These are phyloP conservation scores for Prunus fruticosa DNA, from an alignment of 306 rosid species.

Conservation along the genomic window DNA sequence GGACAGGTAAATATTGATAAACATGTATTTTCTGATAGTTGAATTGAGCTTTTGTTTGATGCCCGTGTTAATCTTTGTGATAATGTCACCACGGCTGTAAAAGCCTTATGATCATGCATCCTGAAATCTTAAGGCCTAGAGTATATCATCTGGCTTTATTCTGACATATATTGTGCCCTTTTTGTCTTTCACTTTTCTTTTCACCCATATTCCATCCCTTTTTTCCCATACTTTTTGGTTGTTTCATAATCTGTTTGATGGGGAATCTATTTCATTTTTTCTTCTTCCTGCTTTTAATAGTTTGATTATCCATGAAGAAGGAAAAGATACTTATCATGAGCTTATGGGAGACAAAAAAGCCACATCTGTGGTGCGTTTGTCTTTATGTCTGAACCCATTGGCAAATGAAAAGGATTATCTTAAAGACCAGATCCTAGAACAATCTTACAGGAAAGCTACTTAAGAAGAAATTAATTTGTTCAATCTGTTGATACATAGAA, in stretches of 20 bases:
- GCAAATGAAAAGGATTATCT: not conserved
- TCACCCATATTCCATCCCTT: not conserved
- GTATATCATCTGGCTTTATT: not conserved
- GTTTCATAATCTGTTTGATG: not conserved
- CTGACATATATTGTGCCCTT: not conserved
- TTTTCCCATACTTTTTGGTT: not conserved
- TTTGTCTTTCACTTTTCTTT: not conserved
- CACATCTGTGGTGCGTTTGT: not conserved
- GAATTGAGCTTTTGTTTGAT: not conserved
- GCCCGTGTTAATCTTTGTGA: not conserved
- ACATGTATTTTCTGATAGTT: not conserved
- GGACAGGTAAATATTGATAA: slow-evolving; percentile 62
- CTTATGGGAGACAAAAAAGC: not conserved
- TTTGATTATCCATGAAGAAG: not conserved
- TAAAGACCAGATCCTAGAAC: not conserved
- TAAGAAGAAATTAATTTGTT: not conserved
- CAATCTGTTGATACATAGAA: not conserved
- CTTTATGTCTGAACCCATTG: not conserved
- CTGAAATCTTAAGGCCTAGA: not conserved
- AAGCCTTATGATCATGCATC: not conserved
- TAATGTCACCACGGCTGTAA: not conserved
- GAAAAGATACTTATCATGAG: not conserved
- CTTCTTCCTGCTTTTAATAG: not conserved
- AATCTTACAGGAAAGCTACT: not conserved
- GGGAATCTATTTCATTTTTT: not conserved